Evolutionary conservation across 75 land plant species (phyloP).

Genomic region (Adiantum capillusveneris): DNA sequence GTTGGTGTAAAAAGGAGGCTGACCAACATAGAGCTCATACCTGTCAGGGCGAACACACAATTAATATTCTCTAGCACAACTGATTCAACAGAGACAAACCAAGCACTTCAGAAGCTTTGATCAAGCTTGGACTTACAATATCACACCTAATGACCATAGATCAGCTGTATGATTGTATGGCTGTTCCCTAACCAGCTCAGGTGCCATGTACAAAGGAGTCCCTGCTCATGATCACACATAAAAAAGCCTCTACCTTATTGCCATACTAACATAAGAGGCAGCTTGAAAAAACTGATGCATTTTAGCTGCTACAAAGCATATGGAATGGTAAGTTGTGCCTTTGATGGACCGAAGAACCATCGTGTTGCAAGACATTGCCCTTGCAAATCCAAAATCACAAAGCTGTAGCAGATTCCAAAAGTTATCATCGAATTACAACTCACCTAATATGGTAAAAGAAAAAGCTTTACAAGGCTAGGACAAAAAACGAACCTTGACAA

Average conservation of each 20-base stretch:
- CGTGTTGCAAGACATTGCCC: constrained; percentile 98
- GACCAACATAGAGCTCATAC: constrained; percentile 97
- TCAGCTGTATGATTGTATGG: constrained; percentile 99
- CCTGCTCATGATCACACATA: constrained; percentile 30
- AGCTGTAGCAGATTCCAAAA: constrained; percentile 67
- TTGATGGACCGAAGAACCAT: constrained; percentile 94
- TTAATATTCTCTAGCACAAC: too few relatives aligned
- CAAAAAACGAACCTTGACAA: constrained; percentile 64
- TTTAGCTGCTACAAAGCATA: not conserved
- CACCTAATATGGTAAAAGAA: too few relatives aligned
- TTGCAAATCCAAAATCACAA: constrained; percentile 99
- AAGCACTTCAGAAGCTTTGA: too few relatives aligned
- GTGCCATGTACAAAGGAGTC: constrained; percentile 99
- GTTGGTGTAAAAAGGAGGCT: constrained; percentile 98
- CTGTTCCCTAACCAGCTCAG: constrained; percentile 93
- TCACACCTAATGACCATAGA: constrained; percentile 98
- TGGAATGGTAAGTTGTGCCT: constrained; percentile 33
- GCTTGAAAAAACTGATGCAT: not conserved
- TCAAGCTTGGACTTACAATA: constrained; percentile 55
- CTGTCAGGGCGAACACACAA: constrained; percentile 24
- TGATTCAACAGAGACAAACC: too few relatives aligned
- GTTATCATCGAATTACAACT: too few relatives aligned
- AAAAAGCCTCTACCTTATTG: not conserved
- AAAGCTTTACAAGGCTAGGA: too few relatives aligned
- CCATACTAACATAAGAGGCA: not conserved